A percentile compares a stretch with the other conserved stretches of the same genome.
Evolutionary conservation across 1,139 yeast genomes (phyloP).

Genomic region (Saccharomyces hybrid): DNA sequence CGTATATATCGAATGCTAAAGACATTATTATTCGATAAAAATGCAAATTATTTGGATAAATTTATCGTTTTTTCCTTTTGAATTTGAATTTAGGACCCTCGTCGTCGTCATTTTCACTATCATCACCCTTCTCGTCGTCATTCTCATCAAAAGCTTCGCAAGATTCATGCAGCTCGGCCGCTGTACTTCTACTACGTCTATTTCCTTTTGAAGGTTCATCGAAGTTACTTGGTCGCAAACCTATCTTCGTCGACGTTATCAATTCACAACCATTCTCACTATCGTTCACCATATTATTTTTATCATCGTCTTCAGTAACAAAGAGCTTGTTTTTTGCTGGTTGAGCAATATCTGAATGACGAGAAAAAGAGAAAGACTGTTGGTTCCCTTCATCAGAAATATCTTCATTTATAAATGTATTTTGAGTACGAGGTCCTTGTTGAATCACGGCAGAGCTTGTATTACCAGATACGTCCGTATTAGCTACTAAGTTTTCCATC

Average conservation of each 20-base stretch:
- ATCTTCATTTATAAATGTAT: neutral
- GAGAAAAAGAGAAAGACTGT: slow-evolving; percentile 2
- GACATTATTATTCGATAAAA: neutral
- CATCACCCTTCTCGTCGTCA: too few species aligned
- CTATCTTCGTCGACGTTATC: neutral
- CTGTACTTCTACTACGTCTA: slow-evolving; percentile 10
- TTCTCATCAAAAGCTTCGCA: neutral
- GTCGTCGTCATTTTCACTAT: slow-evolving; percentile 26
- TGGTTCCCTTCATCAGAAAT: neutral
- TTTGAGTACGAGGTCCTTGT: neutral
- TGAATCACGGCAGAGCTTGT: neutral
- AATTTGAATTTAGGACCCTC: slow-evolving; percentile 37
- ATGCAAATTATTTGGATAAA: neutral
- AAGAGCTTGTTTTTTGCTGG: neutral
- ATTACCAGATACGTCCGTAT: neutral
- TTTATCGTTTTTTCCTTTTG: slow-evolving; percentile 18
- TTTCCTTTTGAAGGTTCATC: slow-evolving; percentile 2
- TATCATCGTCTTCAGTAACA: neutral
- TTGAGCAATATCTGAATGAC: neutral
- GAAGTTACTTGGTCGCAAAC: neutral
- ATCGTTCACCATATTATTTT: slow-evolving; percentile 1
- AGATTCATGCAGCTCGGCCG: slow-evolving; percentile 9
- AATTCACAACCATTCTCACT: neutral
- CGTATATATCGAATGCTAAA: neutral
- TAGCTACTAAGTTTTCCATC: neutral